These are phyloP conservation scores for Carpinus viminea DNA, from an alignment of 306 rosid species.

Conservation along the genomic window DNA sequence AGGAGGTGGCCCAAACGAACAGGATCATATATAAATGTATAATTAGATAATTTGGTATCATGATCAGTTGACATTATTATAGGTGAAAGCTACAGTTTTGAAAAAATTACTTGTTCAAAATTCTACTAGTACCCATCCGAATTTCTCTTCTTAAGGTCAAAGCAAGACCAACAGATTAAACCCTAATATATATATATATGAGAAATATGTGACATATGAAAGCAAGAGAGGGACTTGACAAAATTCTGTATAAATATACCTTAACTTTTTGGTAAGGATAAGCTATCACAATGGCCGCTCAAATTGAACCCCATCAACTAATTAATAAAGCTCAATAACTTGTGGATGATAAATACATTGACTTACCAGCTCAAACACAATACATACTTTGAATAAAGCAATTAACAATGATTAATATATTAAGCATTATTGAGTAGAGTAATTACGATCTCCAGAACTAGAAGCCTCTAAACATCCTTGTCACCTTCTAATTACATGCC, in stretches of 20 bases:
- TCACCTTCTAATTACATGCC: not conserved
- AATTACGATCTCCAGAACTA: not conserved
- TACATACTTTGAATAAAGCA: not conserved
- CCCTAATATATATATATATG: too few relatives aligned
- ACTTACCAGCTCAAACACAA: not conserved
- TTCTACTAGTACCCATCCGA: not conserved
- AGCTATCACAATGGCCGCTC: slow-evolving; percentile 34
- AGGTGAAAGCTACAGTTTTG: not conserved
- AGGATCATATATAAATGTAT: not conserved
- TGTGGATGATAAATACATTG: not conserved
- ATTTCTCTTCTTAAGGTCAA: too few relatives aligned
- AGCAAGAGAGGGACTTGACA: not conserved
- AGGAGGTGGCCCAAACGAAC: not conserved
- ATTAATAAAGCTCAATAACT: not conserved
- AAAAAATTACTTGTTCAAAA: slow-evolving; percentile 1
- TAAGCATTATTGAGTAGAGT: not conserved
- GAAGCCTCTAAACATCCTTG: not conserved
- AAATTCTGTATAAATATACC: not conserved
- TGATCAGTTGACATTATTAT: not conserved
- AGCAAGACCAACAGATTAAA: too few relatives aligned
- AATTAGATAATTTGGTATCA: not conserved
- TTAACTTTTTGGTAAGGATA: not conserved
- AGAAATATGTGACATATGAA: not conserved
- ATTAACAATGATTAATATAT: not conserved
- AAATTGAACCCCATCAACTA: not conserved